A percentile compares a stretch with the other conserved stretches of the same genome.
Conservation (phyloP, 1,284 basidiomycete species). For the Quambalaria eucalypti region DNA sequence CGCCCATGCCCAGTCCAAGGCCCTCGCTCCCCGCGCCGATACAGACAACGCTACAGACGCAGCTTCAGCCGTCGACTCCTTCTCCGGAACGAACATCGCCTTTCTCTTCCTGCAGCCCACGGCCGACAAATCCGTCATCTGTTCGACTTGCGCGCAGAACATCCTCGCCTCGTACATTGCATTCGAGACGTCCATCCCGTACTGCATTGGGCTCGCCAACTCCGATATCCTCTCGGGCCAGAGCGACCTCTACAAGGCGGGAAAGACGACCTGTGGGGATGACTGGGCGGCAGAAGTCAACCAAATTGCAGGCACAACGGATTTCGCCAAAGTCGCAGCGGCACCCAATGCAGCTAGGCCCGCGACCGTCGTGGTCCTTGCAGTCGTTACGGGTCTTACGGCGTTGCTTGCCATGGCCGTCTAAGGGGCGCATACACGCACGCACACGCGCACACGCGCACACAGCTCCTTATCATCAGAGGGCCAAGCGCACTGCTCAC, state of each 20-base stretch:
- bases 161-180: constrained; percentile 36
- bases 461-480: too few species aligned
- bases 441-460: too few species aligned
- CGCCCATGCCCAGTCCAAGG: neutral
- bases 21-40: neutral
- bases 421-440: too few species aligned
- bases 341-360: too few species aligned
- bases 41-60: neutral
- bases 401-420: too few species aligned
- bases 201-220: constrained; percentile 31
- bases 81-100: constrained; percentile 26
- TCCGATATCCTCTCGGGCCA: constrained; percentile 26
- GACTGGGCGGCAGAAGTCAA: constrained; percentile 24
- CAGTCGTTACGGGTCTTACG: too few species aligned
- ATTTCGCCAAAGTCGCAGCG: constrained; percentile 15
- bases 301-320: constrained; percentile 23
- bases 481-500: too few species aligned
- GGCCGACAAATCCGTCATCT: constrained; percentile 26
- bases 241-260: constrained; percentile 28
- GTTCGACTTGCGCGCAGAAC: constrained; percentile 28
- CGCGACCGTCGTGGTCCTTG: too few species aligned
- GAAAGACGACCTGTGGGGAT: constrained; percentile 20
- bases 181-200: constrained; percentile 37
- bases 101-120: constrained; percentile 33
- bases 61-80: constrained; percentile 3